phyloP scores from a whole-genome alignment of 495 filamentous ascomycete genomes.

The Penicillium atrosanguineum region DNA sequence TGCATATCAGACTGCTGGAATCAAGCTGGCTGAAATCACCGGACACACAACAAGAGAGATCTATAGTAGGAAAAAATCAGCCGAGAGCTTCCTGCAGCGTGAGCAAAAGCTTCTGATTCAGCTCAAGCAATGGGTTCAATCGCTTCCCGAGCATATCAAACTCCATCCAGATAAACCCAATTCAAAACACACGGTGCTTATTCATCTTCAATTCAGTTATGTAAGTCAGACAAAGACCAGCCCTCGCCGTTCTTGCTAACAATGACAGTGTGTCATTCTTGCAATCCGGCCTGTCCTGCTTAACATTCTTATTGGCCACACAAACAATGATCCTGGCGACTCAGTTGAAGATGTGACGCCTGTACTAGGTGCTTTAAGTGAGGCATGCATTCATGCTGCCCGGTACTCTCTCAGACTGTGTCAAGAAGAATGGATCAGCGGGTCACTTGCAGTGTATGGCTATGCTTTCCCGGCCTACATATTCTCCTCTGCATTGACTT shows the following conservation, averaged over 20 bases:
- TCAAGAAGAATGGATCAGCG: constrained; percentile 37
- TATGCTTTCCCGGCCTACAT: constrained; percentile 39
- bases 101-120: constrained; percentile 38
- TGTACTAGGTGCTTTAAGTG: constrained; percentile 28
- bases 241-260: background rate
- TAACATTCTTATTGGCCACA: constrained; percentile 22
- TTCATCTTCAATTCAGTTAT: constrained; percentile 41
- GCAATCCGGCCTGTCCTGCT: constrained; percentile 38
- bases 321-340: background rate
- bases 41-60: constrained; percentile 33
- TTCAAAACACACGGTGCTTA: constrained; percentile 27
- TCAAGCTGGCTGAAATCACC: constrained; percentile 34
- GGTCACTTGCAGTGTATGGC: constrained; percentile 33
- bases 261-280: constrained; percentile 33
- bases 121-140: constrained; percentile 37
- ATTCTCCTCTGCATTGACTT: constrained; percentile 35
- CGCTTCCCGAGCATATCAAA: constrained; percentile 32
- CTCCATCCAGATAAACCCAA: constrained; percentile 27
- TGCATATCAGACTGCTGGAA: constrained; percentile 28
- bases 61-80: constrained; percentile 36
- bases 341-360: constrained; percentile 20
- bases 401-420: constrained; percentile 36
- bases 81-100: constrained; percentile 33
- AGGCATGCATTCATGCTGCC: constrained; percentile 40
- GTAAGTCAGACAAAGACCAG: background rate